Base-by-base conservation (phyloP, 441 rosid species). In the Gossypium trilobum region DNA sequence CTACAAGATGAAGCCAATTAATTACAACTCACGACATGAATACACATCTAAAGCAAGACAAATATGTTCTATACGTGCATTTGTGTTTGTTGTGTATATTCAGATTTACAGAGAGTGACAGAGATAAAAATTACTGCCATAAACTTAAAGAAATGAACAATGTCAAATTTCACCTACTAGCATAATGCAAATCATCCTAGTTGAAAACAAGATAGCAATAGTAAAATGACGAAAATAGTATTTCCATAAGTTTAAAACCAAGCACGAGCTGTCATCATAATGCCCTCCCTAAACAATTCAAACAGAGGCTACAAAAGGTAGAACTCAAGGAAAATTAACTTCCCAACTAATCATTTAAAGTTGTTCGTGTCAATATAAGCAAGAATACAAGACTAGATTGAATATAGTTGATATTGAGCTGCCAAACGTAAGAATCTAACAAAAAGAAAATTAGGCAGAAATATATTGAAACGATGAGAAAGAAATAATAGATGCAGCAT, bases 1-100 rank as follows among this genome's bases (percentile, higher is more conserved):
- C 97, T 95, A 84, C 70, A 83, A 55, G 60, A 82, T 48, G 46
- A 36, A 62, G 54, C 66, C 54, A 5, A 56, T 17, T 19, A 75
- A 46, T 48, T 44, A 56, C 5, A 2, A 46, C 19, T 68, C 33
- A 10, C 1, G 7, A 55, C 19, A 58, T 8, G 22, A 20, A 23
- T 8, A 23, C 25, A 31, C 13, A 46, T 54, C 42, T 29, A 20
- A 16, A 67, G 36, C 44, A 68, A 31, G 20, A 73, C 20, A 73
- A 17, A 56, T 22, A 7, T 2, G 7, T 56, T 22, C 3, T 17
- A 7, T 17, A 51, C 7, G 10, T 10, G 14, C 1, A 13, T 55
- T 13, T 19, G 20, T 20, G 60, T 55, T 2, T 19, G 60, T 10
- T 56, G 61, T 4, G n/a, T 22, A 10, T 22, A 10, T 56, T 22